A percentile compares a stretch with the other conserved stretches of the same genome.
These are phyloP conservation scores for Melanogaster broomeanus DNA, from an alignment of 768 basidiomycete species.

Conservation along the genomic window DNA sequence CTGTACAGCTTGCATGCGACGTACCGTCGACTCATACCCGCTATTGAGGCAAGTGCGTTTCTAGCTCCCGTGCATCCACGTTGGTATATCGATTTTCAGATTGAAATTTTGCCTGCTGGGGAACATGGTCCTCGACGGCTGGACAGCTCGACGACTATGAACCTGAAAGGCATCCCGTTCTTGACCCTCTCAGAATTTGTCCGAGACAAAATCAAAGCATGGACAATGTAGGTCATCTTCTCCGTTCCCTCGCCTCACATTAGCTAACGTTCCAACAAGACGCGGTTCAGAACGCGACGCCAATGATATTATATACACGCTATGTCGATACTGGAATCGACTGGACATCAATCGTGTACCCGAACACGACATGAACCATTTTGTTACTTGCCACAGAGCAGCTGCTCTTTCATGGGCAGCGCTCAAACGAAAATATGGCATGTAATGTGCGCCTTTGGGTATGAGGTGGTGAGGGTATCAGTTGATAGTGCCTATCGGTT, in stretches of 20 bases:
- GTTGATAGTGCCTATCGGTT: slow-evolving; percentile 29
- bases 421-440: slow-evolving; percentile 72
- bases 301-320: slow-evolving; percentile 70
- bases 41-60: slow-evolving; percentile 61
- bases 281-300: slow-evolving; percentile 73
- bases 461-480: slow-evolving; percentile 1
- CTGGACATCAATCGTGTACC: slow-evolving; percentile 86
- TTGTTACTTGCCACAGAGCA: slow-evolving; percentile 59
- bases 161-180: slow-evolving; percentile 73
- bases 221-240: slow-evolving; percentile 64
- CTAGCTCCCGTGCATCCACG: slow-evolving; percentile 4
- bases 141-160: slow-evolving; percentile 67
- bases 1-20: slow-evolving; percentile 64
- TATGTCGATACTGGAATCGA: slow-evolving; percentile 77
- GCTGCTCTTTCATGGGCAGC: slow-evolving; percentile 75
- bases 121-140: slow-evolving; percentile 79
- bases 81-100: slow-evolving; percentile 42
- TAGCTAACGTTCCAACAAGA: slow-evolving; percentile 38
- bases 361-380: slow-evolving; percentile 82
- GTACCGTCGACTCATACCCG: slow-evolving; percentile 74
- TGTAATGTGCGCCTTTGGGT: slow-evolving; percentile 31
- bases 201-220: slow-evolving; percentile 80
- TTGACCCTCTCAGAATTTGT: slow-evolving; percentile 85
- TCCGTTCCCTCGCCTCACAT: slow-evolving; percentile 11
- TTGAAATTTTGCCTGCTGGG: slow-evolving; percentile 82